Evolutionary conservation across 2,329 filamentous ascomycete genomes (phyloP).

Genomic region (Aspergillus persii): DNA sequence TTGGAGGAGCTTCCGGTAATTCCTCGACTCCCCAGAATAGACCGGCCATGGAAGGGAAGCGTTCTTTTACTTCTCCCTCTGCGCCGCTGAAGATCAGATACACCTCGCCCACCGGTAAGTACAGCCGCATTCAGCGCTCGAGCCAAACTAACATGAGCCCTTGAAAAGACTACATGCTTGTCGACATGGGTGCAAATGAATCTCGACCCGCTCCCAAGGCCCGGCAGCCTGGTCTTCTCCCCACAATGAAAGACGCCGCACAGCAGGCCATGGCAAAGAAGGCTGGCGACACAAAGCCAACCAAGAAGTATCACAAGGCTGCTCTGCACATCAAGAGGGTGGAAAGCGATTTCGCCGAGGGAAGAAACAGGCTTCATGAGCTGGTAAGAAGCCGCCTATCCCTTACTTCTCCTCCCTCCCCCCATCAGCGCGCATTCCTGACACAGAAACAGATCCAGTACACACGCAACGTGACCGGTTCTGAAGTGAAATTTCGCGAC

Average conservation of each 20-base stretch:
- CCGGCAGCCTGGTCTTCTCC: not conserved
- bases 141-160: not conserved
- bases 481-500: conserved; percentile 4
- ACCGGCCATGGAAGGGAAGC: not conserved
- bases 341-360: not conserved
- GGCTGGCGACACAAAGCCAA: not conserved
- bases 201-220: not conserved
- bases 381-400: conserved; percentile 6
- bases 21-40: not conserved
- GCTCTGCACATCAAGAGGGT: not conserved
- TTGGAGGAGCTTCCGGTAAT: not conserved
- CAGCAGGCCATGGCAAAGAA: not conserved
- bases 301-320: not conserved
- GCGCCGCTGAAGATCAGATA: conserved; percentile 5
- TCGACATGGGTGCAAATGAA: conserved; percentile 12
- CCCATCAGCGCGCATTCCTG: not conserved
- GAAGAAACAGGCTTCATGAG: not conserved
- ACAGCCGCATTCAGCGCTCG: not conserved
- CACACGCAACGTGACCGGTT: conserved; percentile 17
- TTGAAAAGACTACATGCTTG: conserved; percentile 11
- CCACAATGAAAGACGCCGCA: not conserved
- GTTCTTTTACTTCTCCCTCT: not conserved
- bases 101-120: conserved; percentile 9
- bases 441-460: conserved; percentile 7
- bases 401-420: not conserved